Base-by-base conservation (phyloP, 768 basidiomycete species). In the Leccinellum rugosiceps region DNA sequence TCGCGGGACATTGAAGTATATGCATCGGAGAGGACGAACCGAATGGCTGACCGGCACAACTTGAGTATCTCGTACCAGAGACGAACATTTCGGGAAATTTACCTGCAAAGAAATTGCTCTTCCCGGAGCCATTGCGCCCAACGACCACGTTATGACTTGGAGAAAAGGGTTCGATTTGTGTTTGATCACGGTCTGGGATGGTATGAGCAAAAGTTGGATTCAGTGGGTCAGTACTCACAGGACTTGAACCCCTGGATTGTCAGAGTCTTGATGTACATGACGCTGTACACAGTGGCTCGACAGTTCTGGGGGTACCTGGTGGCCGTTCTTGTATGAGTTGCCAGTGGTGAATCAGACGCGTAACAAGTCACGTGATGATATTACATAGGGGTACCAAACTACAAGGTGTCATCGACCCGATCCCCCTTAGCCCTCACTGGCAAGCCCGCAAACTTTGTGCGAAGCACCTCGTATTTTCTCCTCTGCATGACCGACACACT, bases 21-120 rank as follows among this genome's bases (percentile, higher is more conserved):
- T 17, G 95, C 94, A 77, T 99, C 97, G 4, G 94, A 95, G 15
- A 99, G 80, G 13, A 98, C 97, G 65, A 99, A 99, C 9, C 96
- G 92, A 68, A 98, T 98, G 21, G 96, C 94, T 92, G 46, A 6
- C 50, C 21, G 17, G 51, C 15, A 48, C 10, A 25, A 26, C 5
- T 11, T 64, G 1, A 69, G 64, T 11, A 57, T 45, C 45, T 8
- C 23, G 49, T 17, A 7, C 11, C 1, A 2, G 31, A 48, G 34
- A 38, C 6, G 19, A 6, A 19, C 17, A 19, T 19, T 43, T 19
- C 10, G 11, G 10, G 19, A 19, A 43, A 19, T 87, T 62, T 52
- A 90, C 92, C 94, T 35, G 92, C 87, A 73, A 99, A 99, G 80
- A 99, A 98, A 72, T 98, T 99, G 67, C 92, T 94, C 79, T 99